phyloP scores from a whole-genome alignment of 164 flowering plant species.

The Piper betle region DNA sequence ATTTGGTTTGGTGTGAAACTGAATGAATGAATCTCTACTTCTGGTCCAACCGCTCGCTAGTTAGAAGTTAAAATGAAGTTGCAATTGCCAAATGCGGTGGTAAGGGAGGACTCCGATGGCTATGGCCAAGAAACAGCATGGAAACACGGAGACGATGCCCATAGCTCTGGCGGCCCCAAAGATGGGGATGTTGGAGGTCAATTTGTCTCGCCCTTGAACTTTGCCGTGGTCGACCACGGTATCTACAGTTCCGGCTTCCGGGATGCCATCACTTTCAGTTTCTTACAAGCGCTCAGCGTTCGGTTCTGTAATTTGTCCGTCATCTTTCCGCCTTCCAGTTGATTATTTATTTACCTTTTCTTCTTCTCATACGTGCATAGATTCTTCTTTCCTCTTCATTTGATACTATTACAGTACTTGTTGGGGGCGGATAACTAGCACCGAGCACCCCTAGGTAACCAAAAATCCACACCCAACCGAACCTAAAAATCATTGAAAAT shows the following conservation, averaged over 20 bases:
- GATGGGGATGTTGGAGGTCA: slow-evolving; percentile 17
- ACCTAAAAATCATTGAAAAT: too few species aligned
- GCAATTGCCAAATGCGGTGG: too few species aligned
- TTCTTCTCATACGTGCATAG: neutral
- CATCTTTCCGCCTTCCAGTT: slow-evolving; percentile 1
- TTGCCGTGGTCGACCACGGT: slow-evolving; percentile 83
- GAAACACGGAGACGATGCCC: neutral
- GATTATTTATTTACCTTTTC: neutral
- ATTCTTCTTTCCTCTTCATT: slow-evolving; percentile 3
- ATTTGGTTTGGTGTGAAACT: too few species aligned
- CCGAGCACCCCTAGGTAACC: too few species aligned
- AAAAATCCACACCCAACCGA: too few species aligned
- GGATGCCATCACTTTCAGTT: slow-evolving; percentile 63
- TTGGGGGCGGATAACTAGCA: too few species aligned
- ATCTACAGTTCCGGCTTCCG: slow-evolving; percentile 89
- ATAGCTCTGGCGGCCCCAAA: neutral
- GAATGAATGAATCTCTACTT: too few species aligned
- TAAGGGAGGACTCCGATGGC: too few species aligned
- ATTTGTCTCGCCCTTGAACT: slow-evolving; percentile 72
- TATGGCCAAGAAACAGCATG: too few species aligned
- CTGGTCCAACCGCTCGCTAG: too few species aligned
- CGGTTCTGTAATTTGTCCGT: slow-evolving; percentile 44
- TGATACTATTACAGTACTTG: too few species aligned
- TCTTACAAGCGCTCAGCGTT: slow-evolving; percentile 68
- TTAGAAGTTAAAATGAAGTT: too few species aligned